Percentiles rank a stretch among this genome's conserved stretches.
These are phyloP conservation scores for Candida glaebosa DNA, from an alignment of 805 yeast species.

Conservation along the genomic window DNA sequence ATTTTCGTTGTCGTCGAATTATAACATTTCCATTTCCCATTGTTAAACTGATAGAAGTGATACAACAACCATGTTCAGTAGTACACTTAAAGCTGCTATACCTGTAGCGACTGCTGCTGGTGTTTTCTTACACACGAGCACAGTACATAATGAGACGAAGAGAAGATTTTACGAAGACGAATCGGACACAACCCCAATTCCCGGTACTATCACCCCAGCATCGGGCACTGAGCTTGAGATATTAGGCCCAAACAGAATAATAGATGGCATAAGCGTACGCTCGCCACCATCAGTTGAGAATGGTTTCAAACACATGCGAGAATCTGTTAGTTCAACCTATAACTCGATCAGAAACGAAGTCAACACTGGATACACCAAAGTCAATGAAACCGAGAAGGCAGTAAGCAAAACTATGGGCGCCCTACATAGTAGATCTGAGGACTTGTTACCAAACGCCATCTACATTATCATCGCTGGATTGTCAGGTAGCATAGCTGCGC, in stretches of 20 bases:
- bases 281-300: constrained; percentile 49
- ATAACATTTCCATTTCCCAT: not conserved
- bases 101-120: constrained; percentile 3
- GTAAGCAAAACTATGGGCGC: constrained; percentile 61
- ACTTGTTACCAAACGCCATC: constrained; percentile 64
- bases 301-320: constrained; percentile 47
- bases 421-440: constrained; percentile 64
- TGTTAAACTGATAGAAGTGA: not conserved
- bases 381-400: constrained; percentile 57
- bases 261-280: constrained; percentile 57
- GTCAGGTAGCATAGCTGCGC: constrained; percentile 69
- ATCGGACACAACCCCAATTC: constrained; percentile 40
- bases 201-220: constrained; percentile 48
- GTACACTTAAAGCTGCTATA: constrained; percentile 3
- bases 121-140: not conserved
- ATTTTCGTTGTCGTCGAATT: not conserved
- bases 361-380: constrained; percentile 47
- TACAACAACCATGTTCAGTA: not conserved
- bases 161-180: constrained; percentile 53
- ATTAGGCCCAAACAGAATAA: constrained; percentile 44
- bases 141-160: constrained; percentile 16
- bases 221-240: constrained; percentile 38
- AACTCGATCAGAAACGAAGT: constrained; percentile 27
- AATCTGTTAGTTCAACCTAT: constrained; percentile 30
- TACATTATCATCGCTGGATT: constrained; percentile 68